phyloP scores from a whole-genome alignment of 805 yeast species.

The Pichia phayaonensis region DNA sequence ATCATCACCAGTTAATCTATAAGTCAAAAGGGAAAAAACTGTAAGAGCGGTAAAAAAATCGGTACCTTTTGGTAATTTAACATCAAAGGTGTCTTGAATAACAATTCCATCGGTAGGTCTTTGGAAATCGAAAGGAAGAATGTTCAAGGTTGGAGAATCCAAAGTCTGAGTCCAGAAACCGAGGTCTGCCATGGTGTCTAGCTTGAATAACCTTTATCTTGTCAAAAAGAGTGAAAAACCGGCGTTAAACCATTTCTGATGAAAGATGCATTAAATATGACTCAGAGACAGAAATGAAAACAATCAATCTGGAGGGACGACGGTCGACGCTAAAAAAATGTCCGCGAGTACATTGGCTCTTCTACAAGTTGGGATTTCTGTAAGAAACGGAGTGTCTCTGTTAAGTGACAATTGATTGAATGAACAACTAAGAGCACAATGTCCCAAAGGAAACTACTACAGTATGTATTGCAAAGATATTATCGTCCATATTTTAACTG shows the following conservation, averaged over 20 bases:
- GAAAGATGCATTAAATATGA: background rate
- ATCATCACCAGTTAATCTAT: constrained; percentile 87
- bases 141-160: constrained; percentile 78
- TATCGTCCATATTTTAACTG: background rate
- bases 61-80: constrained; percentile 5
- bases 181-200: constrained; percentile 12
- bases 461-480: constrained; percentile 28
- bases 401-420: background rate
- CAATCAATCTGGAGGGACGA: background rate
- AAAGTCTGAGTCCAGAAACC: constrained; percentile 58
- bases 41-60: constrained; percentile 52
- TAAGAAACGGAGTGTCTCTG: background rate
- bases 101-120: constrained; percentile 64
- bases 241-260: no score
- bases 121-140: constrained; percentile 80
- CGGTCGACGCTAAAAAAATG: background rate
- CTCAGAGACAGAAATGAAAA: background rate
- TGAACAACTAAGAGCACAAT: constrained; percentile 16
- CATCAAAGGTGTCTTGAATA: constrained; percentile 45
- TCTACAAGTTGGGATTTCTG: background rate
- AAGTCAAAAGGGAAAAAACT: constrained; percentile 60
- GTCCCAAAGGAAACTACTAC: constrained; percentile 45
- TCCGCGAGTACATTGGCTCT: background rate
- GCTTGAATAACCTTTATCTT: background rate
- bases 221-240: background rate